Evolutionary conservation across 2,329 filamentous ascomycete genomes (phyloP).

Genomic region (Meredithiella fracta): DNA sequence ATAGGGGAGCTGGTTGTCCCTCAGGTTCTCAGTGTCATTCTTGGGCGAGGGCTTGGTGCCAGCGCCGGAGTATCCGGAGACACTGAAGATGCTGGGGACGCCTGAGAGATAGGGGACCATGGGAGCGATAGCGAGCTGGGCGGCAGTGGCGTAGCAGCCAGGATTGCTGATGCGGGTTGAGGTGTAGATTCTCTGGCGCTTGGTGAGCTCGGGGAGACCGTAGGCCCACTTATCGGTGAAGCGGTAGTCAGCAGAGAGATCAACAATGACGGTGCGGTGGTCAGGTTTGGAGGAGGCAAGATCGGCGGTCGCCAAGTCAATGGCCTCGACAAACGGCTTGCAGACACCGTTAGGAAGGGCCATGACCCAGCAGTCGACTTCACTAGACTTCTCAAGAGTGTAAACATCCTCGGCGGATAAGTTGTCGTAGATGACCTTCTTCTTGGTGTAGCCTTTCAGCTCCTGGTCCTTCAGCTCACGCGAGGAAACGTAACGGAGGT

Average conservation of each 20-base stretch:
- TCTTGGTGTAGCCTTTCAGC: conserved; percentile 79
- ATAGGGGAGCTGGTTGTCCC: conserved; percentile 81
- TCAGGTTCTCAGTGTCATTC: conserved; percentile 73
- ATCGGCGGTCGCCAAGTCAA: conserved; percentile 26
- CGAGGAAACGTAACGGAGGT: conserved; percentile 80
- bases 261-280: conserved; percentile 62
- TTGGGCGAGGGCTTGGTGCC: conserved; percentile 88
- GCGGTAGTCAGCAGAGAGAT: conserved; percentile 91
- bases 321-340: conserved; percentile 81
- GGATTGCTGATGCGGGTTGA: conserved; percentile 79
- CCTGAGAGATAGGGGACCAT: conserved; percentile 61
- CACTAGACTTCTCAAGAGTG: conserved; percentile 64
- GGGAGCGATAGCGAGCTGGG: conserved; percentile 76
- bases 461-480: conserved; percentile 79
- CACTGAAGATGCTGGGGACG: conserved; percentile 70
- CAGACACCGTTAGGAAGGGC: conserved; percentile 90
- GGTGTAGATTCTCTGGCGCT: conserved; percentile 57
- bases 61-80: conserved; percentile 86
- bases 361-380: conserved; percentile 96
- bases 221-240: conserved; percentile 81
- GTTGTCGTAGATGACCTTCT: conserved; percentile 83
- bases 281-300: conserved; percentile 17
- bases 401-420: conserved; percentile 72
- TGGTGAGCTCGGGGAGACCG: conserved; percentile 71
- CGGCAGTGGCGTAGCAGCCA: conserved; percentile 87